Percentiles rank a stretch among this genome's conserved stretches.
These are phyloP conservation scores for Pichia heedii DNA, from an alignment of 805 yeast genomes.

Conservation along the genomic window DNA sequence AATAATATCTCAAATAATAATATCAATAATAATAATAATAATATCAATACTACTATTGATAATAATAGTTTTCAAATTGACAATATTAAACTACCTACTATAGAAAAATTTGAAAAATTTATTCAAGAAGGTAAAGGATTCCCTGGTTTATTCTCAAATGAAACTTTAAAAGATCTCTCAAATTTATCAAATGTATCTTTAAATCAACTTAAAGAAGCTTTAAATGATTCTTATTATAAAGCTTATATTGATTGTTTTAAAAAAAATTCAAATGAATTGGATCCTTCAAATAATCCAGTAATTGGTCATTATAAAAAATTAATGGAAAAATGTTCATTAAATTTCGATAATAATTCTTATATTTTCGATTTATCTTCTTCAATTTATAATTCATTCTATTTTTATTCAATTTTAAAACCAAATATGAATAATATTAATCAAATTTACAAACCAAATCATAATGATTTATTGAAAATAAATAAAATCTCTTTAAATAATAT, in stretches of 20 bases:
- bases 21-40: neutral
- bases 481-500: constrained; percentile 19
- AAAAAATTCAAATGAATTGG: constrained; percentile 3
- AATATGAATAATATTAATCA: constrained; percentile 11
- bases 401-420: constrained; percentile 35
- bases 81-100: constrained; percentile 18
- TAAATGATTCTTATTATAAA: constrained; percentile 24
- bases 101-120: constrained; percentile 18
- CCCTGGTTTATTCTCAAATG: constrained; percentile 38
- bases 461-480: constrained; percentile 27
- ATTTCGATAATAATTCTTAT: constrained; percentile 20
- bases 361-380: constrained; percentile 38
- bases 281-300: constrained; percentile 18
- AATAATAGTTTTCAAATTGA: neutral
- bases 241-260: constrained; percentile 21
- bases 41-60: neutral
- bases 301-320: constrained; percentile 27
- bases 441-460: constrained; percentile 15
- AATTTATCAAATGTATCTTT: constrained; percentile 33
- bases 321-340: constrained; percentile 33
- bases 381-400: constrained; percentile 41
- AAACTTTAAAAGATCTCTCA: constrained; percentile 41
- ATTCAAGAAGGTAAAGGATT: constrained; percentile 28
- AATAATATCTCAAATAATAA: neutral
- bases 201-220: constrained; percentile 31